Base-by-base conservation (phyloP, 1,139 yeast genomes). In the Pichia terricola region DNA sequence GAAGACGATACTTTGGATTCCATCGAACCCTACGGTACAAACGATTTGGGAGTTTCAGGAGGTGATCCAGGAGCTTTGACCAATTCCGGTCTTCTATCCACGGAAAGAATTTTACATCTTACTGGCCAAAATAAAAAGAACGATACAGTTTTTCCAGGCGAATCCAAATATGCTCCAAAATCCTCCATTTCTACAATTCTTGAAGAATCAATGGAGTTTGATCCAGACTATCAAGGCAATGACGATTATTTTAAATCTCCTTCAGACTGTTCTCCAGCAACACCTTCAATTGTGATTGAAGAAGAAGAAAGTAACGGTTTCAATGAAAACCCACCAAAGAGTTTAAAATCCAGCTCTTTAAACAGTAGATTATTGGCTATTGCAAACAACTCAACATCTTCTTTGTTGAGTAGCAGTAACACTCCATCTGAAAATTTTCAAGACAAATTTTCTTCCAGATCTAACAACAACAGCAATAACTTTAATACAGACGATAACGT, bases 221-320 rank as follows among this genome's bases (percentile, higher is more conserved):
- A 61, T 7, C 45, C 55, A 1, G 56, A 56, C 35, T 52, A 53
- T 35, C 40, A 45, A 22, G 39, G 38, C 35, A 40, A 52, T 36
- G 63, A 61, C 34, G 76, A 75, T 53, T 62, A 64, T 45, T 65
- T 79, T 51, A 79, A 78, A 57, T 76, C 82, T 0, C 84, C 85
- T 37, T 69, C 80, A 1, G 57, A 55, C 8, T 43, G 50, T 32
- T 39, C 46, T 5, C 43, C 54, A 32, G 35, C 44, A 16, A 26
- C 40, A 16, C 41, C 37, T 3, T 28, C 36, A 9, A 38, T 36
- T 2, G 22, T 16, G 22, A 16, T 16, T 2, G 22, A 16, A 16
- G 22, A 16, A 16, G 22, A 16, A 16, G 26, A 37, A 10, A 4
- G 22, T 16, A 16, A 16, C 22, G 22, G 22, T 16, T 16, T 16